These are phyloP conservation scores for Nitzschia sp. DNA, from an alignment of 108 stramenopile genomes.

Conservation along the genomic window DNA sequence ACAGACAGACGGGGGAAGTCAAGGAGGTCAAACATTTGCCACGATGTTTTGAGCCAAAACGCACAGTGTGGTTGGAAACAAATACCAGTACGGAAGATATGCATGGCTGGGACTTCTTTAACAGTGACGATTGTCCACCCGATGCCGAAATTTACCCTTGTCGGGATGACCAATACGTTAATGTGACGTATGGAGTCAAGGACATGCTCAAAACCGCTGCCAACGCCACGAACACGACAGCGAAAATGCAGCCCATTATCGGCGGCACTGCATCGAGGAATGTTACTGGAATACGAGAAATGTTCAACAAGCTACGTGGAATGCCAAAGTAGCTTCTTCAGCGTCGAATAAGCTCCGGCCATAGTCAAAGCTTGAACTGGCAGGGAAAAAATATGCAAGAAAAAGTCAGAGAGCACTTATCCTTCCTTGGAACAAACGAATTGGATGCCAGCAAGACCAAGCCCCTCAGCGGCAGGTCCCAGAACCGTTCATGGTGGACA, in stretches of 20 bases:
- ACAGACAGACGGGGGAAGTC: not conserved
- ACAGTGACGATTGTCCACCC: conserved; percentile 26
- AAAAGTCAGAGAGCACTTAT: too few relatives aligned
- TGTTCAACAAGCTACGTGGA: not conserved
- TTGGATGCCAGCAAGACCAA: too few relatives aligned
- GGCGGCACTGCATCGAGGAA: not conserved
- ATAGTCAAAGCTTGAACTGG: too few relatives aligned
- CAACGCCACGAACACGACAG: not conserved
- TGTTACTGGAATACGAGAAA: not conserved
- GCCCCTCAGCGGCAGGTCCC: too few relatives aligned
- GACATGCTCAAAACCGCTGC: not conserved
- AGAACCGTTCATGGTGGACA: too few relatives aligned
- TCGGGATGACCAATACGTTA: conserved; percentile 14
- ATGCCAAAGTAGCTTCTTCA: too few relatives aligned
- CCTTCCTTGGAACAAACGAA: too few relatives aligned
- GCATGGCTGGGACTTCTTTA: conserved; percentile 42
- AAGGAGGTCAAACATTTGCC: conserved; percentile 24
- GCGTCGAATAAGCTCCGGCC: too few relatives aligned
- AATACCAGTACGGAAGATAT: conserved; percentile 11
- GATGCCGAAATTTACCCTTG: conserved; percentile 42
- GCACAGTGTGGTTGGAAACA: conserved; percentile 22
- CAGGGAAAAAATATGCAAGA: too few relatives aligned
- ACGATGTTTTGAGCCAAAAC: conserved; percentile 35
- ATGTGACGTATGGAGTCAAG: conserved; percentile 5
- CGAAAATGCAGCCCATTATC: not conserved